Base-by-base conservation (phyloP, 441 rosid species). In the Erodium texanum region DNA sequence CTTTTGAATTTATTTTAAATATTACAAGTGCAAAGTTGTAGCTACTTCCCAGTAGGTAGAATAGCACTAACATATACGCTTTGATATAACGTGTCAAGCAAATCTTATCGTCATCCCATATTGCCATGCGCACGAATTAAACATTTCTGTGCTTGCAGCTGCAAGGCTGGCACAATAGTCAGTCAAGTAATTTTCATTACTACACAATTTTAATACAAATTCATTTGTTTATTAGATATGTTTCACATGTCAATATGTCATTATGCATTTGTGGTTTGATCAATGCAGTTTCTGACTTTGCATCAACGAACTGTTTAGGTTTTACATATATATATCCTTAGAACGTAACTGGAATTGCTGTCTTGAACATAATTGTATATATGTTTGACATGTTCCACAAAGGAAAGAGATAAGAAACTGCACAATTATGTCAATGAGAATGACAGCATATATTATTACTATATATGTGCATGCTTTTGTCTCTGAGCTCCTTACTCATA, bases 311-410 rank as follows among this genome's bases (percentile, higher is more conserved):
- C 19, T 50, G 58, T 50, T 50, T 2, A 18, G 58, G 18, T 4
- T 50, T 15, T n/a, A 16, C 20, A 15, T 50, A 7, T 50, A 18
- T 4, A 48, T 48, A 11, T 48, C 54, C 54, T 48, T n/a, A 15
- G 54, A 48, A 15, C 58, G n/a, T 0, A n/a, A 50, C 20, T 16
- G 19, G 4, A 50, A 50, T 16, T 50, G 58, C 6, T 10, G 3
- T 50, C 58, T 50, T 50, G 58, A n/a, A 50, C 58, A 50, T 5
- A 50, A n/a, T 5, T 16, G n/a, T 50, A 9, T 12, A 50, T 18
- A 16, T 50, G 58, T 50, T 50, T 50, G 58, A 50, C 58, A 50
- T 50, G 19, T 50, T 50, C 58, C 58, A 50, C 20, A n/a, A 50
- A 50, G 58, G 58, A 50, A 50, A 50, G 58, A 50, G 58, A 50